phyloP scores from a whole-genome alignment of 139 green algal genomes.

The Coelastrella sp. region DNA sequence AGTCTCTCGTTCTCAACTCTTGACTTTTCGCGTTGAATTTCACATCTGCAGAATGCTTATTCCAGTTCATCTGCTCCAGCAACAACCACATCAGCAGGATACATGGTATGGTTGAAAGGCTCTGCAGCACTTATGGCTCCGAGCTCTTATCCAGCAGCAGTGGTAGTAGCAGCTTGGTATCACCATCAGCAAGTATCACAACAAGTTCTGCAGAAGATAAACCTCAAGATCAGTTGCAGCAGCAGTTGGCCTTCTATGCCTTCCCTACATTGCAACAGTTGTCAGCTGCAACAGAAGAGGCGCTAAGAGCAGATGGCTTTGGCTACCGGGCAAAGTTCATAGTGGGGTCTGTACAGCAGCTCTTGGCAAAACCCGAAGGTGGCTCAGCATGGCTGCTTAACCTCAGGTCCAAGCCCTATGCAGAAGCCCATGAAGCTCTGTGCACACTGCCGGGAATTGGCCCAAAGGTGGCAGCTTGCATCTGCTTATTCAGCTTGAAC shows the following conservation, averaged over 20 bases:
- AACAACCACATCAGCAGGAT: constrained; percentile 99
- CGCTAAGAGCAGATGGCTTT: constrained; percentile 86
- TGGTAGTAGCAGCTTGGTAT: background rate
- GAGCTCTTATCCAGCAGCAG: constrained; percentile 52
- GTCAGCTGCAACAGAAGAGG: constrained; percentile 77
- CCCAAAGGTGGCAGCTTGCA: constrained; percentile 94
- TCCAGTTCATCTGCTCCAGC: constrained; percentile 94
- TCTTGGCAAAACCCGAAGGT: constrained; percentile 74
- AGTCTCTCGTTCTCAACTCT: too few species aligned
- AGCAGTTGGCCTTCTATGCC: constrained; percentile 55
- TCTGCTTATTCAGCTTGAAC: constrained; percentile 95
- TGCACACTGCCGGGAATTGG: constrained; percentile 86
- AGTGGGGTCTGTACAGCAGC: constrained; percentile 63
- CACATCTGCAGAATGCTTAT: constrained; percentile 84
- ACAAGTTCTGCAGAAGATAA: background rate
- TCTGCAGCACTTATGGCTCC: constrained; percentile 83
- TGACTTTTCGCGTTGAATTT: too few species aligned
- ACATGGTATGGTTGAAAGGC: constrained; percentile 91
- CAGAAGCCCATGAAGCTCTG: constrained; percentile 79
- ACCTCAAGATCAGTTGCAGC: constrained; percentile 17
- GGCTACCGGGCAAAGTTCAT: constrained; percentile 92
- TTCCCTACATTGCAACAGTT: constrained; percentile 94
- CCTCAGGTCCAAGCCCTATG: constrained; percentile 70
- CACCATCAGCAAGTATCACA: background rate
- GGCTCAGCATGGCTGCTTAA: constrained; percentile 78